Conservation (phyloP, 1,284 basidiomycete genomes). For the Moesziomyces sp. region DNA sequence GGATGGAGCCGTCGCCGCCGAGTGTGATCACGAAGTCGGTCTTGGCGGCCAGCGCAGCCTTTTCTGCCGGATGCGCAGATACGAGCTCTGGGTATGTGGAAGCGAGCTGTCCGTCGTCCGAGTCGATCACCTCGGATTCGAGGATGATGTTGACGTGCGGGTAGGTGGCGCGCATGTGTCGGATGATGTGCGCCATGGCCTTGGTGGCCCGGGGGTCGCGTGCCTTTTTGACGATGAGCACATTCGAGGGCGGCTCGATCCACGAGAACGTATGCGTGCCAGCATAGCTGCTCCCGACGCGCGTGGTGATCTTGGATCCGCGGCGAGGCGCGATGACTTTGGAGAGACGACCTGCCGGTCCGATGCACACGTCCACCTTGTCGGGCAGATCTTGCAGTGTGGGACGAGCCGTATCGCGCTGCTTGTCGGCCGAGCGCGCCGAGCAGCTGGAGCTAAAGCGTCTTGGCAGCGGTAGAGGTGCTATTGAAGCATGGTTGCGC, state of each 20-base stretch:
- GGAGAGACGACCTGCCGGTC: constrained; percentile 55
- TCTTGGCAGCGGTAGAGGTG: not conserved
- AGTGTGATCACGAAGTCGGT: constrained; percentile 86
- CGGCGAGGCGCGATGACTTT: constrained; percentile 50
- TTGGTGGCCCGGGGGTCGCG: constrained; percentile 69
- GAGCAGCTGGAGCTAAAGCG: constrained; percentile 1
- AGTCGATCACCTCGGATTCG: constrained; percentile 74
- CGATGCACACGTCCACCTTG: constrained; percentile 55
- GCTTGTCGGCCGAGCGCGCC: constrained; percentile 21
- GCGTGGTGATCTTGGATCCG: constrained; percentile 55
- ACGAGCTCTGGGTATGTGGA: constrained; percentile 29
- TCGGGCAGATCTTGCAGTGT: constrained; percentile 45
- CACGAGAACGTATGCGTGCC: constrained; percentile 67
- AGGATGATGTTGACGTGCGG: constrained; percentile 80
- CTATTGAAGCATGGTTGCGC: not conserved
- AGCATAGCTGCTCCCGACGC: constrained; percentile 57
- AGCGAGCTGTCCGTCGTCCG: constrained; percentile 73
- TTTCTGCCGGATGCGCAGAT: constrained; percentile 20
- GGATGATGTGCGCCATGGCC: constrained; percentile 69
- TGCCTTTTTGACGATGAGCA: constrained; percentile 71
- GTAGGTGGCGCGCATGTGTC: constrained; percentile 70
- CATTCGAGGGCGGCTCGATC: constrained; percentile 65
- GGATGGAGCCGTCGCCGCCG: constrained; percentile 93
- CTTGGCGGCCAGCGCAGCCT: constrained; percentile 48
- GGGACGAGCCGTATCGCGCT: constrained; percentile 10